phyloP scores from a whole-genome alignment of 805 yeast genomes.

The Hanseniaspora occidentalis region DNA sequence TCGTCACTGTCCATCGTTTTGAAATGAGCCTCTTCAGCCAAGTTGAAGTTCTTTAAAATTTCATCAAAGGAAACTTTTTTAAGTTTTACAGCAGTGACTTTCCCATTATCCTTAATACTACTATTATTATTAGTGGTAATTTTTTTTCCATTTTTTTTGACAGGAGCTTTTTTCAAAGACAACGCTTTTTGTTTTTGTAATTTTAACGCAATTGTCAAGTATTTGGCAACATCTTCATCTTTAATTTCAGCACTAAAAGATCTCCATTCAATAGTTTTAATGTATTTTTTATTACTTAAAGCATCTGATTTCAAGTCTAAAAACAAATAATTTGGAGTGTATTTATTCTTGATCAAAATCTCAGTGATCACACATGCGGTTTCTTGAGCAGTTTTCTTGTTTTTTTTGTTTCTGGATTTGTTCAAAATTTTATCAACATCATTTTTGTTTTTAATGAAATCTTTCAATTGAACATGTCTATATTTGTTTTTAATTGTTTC shows the following conservation, averaged over 20 bases:
- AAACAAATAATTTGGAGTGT: conserved; percentile 4
- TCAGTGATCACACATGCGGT: conserved; percentile 25
- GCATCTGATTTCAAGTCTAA: not conserved
- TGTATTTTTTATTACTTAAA: not conserved
- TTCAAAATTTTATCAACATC: not conserved
- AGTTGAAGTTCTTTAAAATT: conserved; percentile 8
- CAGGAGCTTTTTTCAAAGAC: not conserved
- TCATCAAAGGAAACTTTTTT: conserved; percentile 28
- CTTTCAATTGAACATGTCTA: not conserved
- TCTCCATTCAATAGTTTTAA: conserved; percentile 40
- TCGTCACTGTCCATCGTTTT: conserved; percentile 40
- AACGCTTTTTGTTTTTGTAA: not conserved
- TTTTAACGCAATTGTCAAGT: conserved; percentile 30
- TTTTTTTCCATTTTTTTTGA: too few relatives aligned
- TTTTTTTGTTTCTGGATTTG: conserved; percentile 1
- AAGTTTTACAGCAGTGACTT: conserved; percentile 38
- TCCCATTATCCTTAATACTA: conserved; percentile 20
- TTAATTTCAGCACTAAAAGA: conserved; percentile 48
- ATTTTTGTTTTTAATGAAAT: not conserved
- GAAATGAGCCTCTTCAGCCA: conserved; percentile 35
- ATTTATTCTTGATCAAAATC: conserved; percentile 25
- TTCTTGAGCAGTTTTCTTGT: conserved; percentile 9
- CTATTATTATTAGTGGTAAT: too few relatives aligned
- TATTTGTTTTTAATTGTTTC: not conserved
- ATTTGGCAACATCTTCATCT: conserved; percentile 62